phyloP scores from a whole-genome alignment of 495 filamentous ascomycete genomes.

The Alectoria sarmentosa region DNA sequence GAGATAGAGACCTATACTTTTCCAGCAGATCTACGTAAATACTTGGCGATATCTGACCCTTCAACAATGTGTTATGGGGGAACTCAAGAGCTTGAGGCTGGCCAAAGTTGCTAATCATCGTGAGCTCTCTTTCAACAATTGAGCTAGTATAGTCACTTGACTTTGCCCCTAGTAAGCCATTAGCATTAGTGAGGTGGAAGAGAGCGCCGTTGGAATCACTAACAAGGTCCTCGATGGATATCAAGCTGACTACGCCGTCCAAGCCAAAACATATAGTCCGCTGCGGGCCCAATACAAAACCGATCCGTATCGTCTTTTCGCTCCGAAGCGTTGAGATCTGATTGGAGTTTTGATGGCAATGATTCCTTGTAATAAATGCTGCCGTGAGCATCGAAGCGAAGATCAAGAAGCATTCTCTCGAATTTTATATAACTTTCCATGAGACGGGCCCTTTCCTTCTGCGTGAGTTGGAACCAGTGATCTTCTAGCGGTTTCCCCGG shows the following conservation, averaged over 20 bases:
- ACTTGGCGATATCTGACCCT: slow-evolving; percentile 21
- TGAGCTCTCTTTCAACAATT: background rate
- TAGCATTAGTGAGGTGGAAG: background rate
- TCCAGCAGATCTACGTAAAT: slow-evolving; percentile 25
- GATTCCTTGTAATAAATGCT: slow-evolving; percentile 33
- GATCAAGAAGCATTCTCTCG: slow-evolving; percentile 33
- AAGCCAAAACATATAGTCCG: slow-evolving; percentile 36
- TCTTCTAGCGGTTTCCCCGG: slow-evolving; percentile 6
- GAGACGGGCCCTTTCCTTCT: slow-evolving; percentile 34
- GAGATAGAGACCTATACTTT: slow-evolving; percentile 28
- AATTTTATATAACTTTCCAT: slow-evolving; percentile 36
- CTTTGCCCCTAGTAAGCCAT: background rate
- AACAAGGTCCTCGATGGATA: slow-evolving; percentile 38
- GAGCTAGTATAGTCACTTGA: slow-evolving; percentile 10
- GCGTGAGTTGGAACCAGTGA: slow-evolving; percentile 31
- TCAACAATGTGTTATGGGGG: slow-evolving; percentile 26
- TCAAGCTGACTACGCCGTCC: slow-evolving; percentile 26
- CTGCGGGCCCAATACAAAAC: slow-evolving; percentile 36
- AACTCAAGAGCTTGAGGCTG: slow-evolving; percentile 20
- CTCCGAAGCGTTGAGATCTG: slow-evolving; percentile 4
- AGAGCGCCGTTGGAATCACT: slow-evolving; percentile 1
- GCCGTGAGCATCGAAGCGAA: slow-evolving; percentile 34
- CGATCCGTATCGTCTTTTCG: slow-evolving; percentile 26
- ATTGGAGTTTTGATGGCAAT: slow-evolving; percentile 1
- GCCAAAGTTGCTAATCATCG: background rate